Percentiles rank a stretch among this genome's conserved stretches.
phyloP scores from a whole-genome alignment of 495 filamentous ascomycete genomes.

The Coniosporium apollinis region DNA sequence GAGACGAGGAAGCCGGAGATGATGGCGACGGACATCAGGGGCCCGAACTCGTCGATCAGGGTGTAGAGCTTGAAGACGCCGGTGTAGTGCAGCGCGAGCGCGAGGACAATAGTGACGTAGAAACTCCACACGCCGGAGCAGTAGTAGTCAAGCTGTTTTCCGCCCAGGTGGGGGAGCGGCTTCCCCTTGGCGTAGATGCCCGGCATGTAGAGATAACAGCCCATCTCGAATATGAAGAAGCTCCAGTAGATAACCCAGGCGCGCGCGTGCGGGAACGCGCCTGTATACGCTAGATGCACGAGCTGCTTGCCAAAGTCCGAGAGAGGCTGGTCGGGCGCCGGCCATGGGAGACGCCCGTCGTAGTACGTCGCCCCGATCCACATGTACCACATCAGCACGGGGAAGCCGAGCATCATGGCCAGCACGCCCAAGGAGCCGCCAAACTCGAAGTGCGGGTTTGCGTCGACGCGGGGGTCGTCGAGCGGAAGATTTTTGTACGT shows the following conservation, averaged over 20 bases:
- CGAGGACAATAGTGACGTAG: slow-evolving; percentile 64
- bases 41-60: slow-evolving; percentile 88
- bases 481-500: slow-evolving; percentile 6
- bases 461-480: slow-evolving; percentile 61
- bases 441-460: slow-evolving; percentile 73
- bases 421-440: slow-evolving; percentile 62
- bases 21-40: slow-evolving; percentile 79
- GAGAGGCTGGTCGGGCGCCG: slow-evolving; percentile 44
- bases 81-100: slow-evolving; percentile 52
- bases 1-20: slow-evolving; percentile 67
- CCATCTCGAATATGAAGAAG: slow-evolving; percentile 70
- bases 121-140: slow-evolving; percentile 80
- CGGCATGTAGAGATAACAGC: slow-evolving; percentile 67
- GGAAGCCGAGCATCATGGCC: slow-evolving; percentile 84
- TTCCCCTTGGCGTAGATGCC: slow-evolving; percentile 75
- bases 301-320: slow-evolving; percentile 52
- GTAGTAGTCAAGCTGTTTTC: slow-evolving; percentile 78
- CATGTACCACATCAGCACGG: slow-evolving; percentile 94
- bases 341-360: slow-evolving; percentile 60
- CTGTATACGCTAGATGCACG: slow-evolving; percentile 51
- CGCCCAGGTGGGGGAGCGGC: slow-evolving; percentile 62
- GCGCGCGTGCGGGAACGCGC: slow-evolving; percentile 60
- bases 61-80: slow-evolving; percentile 83
- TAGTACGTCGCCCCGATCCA: slow-evolving; percentile 93
- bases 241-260: slow-evolving; percentile 89